A percentile compares a stretch with the other conserved stretches of the same genome.
Conservation (phyloP, 148 eudicot species). For the Salicornia ramosissima region DNA sequence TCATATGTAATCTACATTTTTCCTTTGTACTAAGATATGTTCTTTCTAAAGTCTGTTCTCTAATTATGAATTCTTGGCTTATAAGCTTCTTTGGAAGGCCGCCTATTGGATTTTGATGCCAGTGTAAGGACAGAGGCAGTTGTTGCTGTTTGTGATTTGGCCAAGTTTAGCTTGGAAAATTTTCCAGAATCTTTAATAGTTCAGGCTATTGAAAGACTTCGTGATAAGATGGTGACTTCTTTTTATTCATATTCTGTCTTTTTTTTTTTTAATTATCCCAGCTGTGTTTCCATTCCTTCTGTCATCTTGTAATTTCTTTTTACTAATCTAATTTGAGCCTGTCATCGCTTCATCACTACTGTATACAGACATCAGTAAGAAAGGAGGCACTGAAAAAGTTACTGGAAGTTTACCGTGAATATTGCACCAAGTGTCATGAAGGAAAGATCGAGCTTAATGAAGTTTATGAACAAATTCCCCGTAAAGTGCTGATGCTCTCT, state of each 20-base stretch:
- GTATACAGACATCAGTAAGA: conserved; percentile 63
- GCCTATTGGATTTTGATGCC: conserved; percentile 81
- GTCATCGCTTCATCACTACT: conserved; percentile 13
- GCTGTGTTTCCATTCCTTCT: neutral
- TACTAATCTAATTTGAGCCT: conserved; percentile 4
- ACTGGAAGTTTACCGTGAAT: conserved; percentile 72
- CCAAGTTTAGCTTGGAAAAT: conserved; percentile 40
- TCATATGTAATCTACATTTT: neutral
- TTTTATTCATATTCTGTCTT: neutral
- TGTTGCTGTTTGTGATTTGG: conserved; percentile 70
- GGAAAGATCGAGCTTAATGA: conserved; percentile 41
- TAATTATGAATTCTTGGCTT: conserved; percentile 3
- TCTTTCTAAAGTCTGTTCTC: neutral
- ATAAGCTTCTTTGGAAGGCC: conserved; percentile 71
- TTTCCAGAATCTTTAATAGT: conserved; percentile 46
- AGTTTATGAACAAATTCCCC: conserved; percentile 75
- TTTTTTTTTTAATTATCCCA: neutral
- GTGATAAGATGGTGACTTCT: conserved; percentile 74
- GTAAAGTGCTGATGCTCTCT: conserved; percentile 72
- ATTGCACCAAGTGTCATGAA: conserved; percentile 63
- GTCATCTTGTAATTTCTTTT: conserved; percentile 8
- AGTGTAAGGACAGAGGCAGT: conserved; percentile 77
- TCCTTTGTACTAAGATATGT: neutral
- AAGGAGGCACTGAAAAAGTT: conserved; percentile 70
- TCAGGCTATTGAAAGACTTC: conserved; percentile 67